These are phyloP conservation scores for Pseudopyricularia javanii DNA, from an alignment of 2,329 filamentous ascomycete species.

Conservation along the genomic window DNA sequence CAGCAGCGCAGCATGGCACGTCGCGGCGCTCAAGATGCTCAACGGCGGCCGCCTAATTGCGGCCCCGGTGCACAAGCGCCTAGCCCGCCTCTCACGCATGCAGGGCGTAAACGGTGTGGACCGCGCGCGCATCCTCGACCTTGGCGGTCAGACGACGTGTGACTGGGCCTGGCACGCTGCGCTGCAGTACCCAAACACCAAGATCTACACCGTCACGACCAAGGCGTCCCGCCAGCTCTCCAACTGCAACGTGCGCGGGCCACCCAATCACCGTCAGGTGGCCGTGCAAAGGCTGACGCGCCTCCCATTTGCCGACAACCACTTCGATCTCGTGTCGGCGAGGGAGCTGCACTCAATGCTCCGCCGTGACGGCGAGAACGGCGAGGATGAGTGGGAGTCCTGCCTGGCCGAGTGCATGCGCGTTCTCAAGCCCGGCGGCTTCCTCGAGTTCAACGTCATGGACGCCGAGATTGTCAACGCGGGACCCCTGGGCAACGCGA, in stretches of 20 bases:
- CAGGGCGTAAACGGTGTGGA: slow-evolving; percentile 16
- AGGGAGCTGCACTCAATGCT: slow-evolving; percentile 77
- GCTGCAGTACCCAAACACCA: slow-evolving; percentile 70
- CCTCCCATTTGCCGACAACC: slow-evolving; percentile 72
- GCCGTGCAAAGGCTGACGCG: slow-evolving; percentile 65
- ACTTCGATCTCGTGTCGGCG: slow-evolving; percentile 87
- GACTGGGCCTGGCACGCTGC: slow-evolving; percentile 97
- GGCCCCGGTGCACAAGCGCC: slow-evolving; percentile 49
- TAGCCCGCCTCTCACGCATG: slow-evolving; percentile 41
- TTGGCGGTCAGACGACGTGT: slow-evolving; percentile 72
- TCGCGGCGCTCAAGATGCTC: slow-evolving; percentile 46
- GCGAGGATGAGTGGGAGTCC: slow-evolving; percentile 75
- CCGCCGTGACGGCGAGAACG: slow-evolving; percentile 56
- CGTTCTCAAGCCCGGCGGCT: slow-evolving; percentile 84
- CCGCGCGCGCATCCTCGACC: slow-evolving; percentile 64
- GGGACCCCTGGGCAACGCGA: slow-evolving; percentile 65
- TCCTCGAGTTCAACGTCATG: slow-evolving; percentile 80
- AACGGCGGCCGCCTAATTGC: slow-evolving; percentile 54
- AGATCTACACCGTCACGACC: slow-evolving; percentile 75
- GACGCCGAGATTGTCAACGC: slow-evolving; percentile 85
- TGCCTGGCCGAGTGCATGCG: slow-evolving; percentile 80
- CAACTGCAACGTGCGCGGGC: slow-evolving; percentile 68
- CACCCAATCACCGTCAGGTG: slow-evolving; percentile 76
- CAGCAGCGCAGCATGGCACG: slow-evolving; percentile 47
- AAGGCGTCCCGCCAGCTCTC: slow-evolving; percentile 58